Percentiles rank a stretch among this genome's conserved stretches.
Conservation (phyloP, 768 basidiomycete species). For the Naematelia encephala region DNA sequence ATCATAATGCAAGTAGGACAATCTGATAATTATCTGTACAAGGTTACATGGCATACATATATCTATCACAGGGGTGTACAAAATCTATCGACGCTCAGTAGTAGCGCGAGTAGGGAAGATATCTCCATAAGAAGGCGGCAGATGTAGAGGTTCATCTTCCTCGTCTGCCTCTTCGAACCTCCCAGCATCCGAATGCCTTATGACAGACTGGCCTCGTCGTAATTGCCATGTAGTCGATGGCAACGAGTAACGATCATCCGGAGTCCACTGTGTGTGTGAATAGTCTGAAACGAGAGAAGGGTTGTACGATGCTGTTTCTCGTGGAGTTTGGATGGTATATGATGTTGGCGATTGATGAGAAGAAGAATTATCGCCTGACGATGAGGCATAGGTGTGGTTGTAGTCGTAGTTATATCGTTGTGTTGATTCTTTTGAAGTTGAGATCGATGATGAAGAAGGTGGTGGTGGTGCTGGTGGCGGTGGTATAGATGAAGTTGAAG, state of each 20-base stretch:
- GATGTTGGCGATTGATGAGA: too few relatives aligned
- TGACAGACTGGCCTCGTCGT: not conserved
- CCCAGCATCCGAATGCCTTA: not conserved
- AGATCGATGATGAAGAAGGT: not conserved
- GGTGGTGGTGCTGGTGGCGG: slow-evolving; percentile 1
- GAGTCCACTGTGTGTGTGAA: too few relatives aligned
- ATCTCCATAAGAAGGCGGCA: not conserved
- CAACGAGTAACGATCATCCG: too few relatives aligned
- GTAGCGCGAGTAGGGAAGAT: not conserved
- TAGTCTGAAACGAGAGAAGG: too few relatives aligned
- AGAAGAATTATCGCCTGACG: not conserved
- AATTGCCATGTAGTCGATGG: not conserved
- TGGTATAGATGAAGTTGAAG: not conserved
- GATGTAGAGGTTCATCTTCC: not conserved
- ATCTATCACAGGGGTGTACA: too few relatives aligned
- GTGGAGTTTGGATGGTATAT: too few relatives aligned
- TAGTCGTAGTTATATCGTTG: slow-evolving; percentile 8
- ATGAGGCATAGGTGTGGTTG: not conserved
- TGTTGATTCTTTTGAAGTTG: not conserved
- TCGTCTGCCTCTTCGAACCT: not conserved
- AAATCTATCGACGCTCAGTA: not conserved
- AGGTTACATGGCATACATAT: not conserved
- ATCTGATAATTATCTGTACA: too few relatives aligned
- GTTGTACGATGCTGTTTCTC: too few relatives aligned
- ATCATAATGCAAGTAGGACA: too few relatives aligned